Evolutionary conservation across 148 eudicot genomes (phyloP).

Genomic region (Dianthus caryophyllus): DNA sequence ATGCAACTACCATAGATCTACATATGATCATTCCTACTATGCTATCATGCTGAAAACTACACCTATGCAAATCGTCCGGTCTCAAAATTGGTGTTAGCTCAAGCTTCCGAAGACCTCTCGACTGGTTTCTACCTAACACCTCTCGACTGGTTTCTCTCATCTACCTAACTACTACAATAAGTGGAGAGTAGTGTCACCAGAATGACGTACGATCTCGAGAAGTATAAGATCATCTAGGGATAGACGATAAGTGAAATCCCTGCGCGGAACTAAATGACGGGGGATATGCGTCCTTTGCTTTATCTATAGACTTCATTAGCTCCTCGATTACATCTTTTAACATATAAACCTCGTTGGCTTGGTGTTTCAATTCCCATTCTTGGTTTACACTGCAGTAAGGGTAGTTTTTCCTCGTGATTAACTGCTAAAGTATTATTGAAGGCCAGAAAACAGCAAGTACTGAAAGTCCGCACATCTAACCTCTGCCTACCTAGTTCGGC

Average conservation of each 20-base stretch:
- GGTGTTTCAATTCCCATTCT: constrained; percentile 56
- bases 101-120: too few relatives aligned
- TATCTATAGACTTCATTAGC: constrained; percentile 42
- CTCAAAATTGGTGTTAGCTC: too few relatives aligned
- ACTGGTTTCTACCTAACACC: too few relatives aligned
- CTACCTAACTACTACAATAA: too few relatives aligned
- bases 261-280: constrained; percentile 45
- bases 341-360: constrained; percentile 83
- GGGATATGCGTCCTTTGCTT: constrained; percentile 42
- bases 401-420: background rate
- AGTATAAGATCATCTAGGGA: constrained; percentile 40
- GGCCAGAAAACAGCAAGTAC: background rate
- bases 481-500: background rate
- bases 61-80: too few relatives aligned
- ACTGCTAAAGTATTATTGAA: too few relatives aligned
- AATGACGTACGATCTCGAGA: background rate
- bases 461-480: background rate
- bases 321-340: constrained; percentile 43
- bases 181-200: background rate
- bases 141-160: too few relatives aligned
- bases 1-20: too few relatives aligned
- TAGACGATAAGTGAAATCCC: constrained; percentile 49
- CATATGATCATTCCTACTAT: too few relatives aligned
- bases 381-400: constrained; percentile 36
- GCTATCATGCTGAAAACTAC: too few relatives aligned